phyloP scores from a whole-genome alignment of 2,329 filamentous ascomycete species.

The Phoma sp. region DNA sequence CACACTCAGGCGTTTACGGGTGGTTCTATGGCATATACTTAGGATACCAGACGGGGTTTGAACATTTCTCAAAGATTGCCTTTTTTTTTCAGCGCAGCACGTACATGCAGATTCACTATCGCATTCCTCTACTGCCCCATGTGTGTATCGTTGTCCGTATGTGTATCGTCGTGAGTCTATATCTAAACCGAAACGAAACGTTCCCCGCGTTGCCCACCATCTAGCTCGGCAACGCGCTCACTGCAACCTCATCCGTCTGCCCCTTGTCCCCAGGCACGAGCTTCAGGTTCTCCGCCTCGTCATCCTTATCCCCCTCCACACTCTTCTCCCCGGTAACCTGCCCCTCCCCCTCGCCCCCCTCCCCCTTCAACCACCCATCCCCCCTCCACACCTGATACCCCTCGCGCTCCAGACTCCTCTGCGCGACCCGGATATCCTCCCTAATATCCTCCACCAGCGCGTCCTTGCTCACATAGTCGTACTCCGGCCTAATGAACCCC shows the following conservation, averaged over 20 bases:
- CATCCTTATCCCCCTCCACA: neutral
- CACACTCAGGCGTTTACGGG: conserved; percentile 3
- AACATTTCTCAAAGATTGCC: neutral
- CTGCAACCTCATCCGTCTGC: conserved; percentile 15
- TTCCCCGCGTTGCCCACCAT: no score
- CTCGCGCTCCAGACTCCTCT: conserved; percentile 70
- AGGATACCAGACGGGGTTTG: conserved; percentile 7
- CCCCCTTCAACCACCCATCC: conserved; percentile 49
- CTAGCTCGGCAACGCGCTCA: conserved; percentile 23
- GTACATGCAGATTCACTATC: neutral
- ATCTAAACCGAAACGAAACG: neutral
- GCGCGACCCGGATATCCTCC: conserved; percentile 84
- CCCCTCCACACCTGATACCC: conserved; percentile 63
- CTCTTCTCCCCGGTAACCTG: conserved; percentile 2
- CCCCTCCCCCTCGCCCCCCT: conserved; percentile 15
- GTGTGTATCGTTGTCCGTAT: neutral
- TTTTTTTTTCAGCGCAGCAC: neutral
- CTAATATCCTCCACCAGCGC: conserved; percentile 86
- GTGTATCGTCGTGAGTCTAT: neutral
- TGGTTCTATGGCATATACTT: neutral
- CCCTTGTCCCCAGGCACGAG: conserved; percentile 12
- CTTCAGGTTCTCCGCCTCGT: conserved; percentile 7
- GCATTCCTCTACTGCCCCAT: neutral
- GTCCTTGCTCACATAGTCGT: conserved; percentile 84
- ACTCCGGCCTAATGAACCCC: conserved; percentile 88